Evolutionary conservation across 2,329 filamentous ascomycete genomes (phyloP).

Genomic region (Fusarium brevicatenulatum): DNA sequence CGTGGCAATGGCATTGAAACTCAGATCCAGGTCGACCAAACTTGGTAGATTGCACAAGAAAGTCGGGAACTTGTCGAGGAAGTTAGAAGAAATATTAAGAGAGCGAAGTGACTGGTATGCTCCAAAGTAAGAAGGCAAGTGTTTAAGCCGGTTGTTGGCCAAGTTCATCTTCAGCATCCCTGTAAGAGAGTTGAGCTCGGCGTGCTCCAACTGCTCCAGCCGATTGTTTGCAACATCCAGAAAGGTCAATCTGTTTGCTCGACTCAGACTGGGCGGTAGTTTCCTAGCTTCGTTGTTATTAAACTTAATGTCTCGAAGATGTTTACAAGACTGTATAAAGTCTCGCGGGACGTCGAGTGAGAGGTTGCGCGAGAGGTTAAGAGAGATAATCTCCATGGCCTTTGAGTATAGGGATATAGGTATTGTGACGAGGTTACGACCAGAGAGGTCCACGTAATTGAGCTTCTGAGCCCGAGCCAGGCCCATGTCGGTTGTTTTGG

Average conservation of each 20-base stretch:
- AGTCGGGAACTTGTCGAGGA: constrained; percentile 82
- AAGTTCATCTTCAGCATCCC: constrained; percentile 89
- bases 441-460: constrained; percentile 91
- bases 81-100: constrained; percentile 94
- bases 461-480: constrained; percentile 88
- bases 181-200: constrained; percentile 78
- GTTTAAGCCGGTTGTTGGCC: constrained; percentile 88
- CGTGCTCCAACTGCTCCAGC: constrained; percentile 86
- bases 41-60: constrained; percentile 86
- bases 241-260: constrained; percentile 84
- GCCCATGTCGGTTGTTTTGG: constrained; percentile 76
- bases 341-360: constrained; percentile 94
- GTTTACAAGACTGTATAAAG: constrained; percentile 93
- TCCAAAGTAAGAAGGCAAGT: constrained; percentile 83
- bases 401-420: constrained; percentile 94
- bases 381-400: constrained; percentile 89
- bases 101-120: constrained; percentile 82
- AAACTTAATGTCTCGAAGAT: constrained; percentile 93
- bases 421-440: constrained; percentile 91
- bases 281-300: constrained; percentile 92
- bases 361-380: constrained; percentile 93
- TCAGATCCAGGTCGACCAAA: constrained; percentile 92
- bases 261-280: constrained; percentile 83
- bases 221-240: constrained; percentile 96
- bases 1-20: constrained; percentile 88